Evolutionary conservation across 2,329 filamentous ascomycete genomes (phyloP), one percentile per base, ranked within the genome.

Genomic region (Corynespora cassiicola): DNA sequence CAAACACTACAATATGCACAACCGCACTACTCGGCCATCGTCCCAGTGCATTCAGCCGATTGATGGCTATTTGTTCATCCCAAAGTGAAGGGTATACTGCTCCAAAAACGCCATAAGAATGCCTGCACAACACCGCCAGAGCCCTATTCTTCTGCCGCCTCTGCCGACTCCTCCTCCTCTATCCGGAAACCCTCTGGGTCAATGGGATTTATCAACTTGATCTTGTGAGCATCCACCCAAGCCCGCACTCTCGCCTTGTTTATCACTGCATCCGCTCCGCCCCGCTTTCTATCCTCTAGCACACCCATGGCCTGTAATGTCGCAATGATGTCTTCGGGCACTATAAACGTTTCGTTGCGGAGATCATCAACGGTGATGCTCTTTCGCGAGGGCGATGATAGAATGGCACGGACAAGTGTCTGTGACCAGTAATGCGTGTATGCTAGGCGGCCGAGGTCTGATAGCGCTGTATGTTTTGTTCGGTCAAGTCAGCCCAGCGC

Each of bases 371-470:
- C 74, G 8, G 85, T 85, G 36, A 90, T 69, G 24, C 65, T 72
- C 54, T 75, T 75, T 52, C 73, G 77, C 9, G 68, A 59, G 5
- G 65, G 68, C 29, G 67, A 67, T 7, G 63, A 47, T n/a, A 80
- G 62, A 17, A 84, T 67, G 39, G 71, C 88, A n/a, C 89, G 78
- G 5, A 86, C 85, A 46, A 96, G 84, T 53, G 94, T 88, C 27
- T 86, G 85, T 1, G 86, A 84, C 92, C 92, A 97, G 69, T 88
- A 96, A 5, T 87, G 79, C 54, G 80, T 78, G 70, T 97, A 97
- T 3, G 90, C 90, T 58, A 83, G 87, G 53, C 82, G 81, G 1
- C 92, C 92, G 31, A 95, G 78, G 46, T 92, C 87, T 14, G 88
- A 94, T 28, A 97, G 85, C 7, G 92, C 69, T 73, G 42, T 42